Conservation (phyloP, 257 asterid species). For the Lithospermum erythrorhizon region DNA sequence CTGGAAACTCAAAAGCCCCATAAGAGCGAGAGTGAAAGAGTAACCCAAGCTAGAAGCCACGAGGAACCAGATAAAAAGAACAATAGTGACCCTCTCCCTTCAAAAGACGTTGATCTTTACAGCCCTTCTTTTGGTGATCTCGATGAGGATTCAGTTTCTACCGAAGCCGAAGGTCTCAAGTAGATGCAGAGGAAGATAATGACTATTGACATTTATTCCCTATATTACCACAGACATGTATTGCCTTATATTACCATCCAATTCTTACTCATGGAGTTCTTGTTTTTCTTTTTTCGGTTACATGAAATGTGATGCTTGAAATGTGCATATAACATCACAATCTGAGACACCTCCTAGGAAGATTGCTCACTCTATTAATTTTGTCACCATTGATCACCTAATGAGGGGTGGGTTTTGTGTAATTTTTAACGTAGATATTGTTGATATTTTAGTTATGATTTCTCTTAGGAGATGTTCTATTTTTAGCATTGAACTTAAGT, state of each 20-base stretch:
- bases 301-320: neutral
- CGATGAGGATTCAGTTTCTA: slow-evolving; percentile 15
- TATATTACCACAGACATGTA: too few relatives aligned
- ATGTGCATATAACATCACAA: neutral
- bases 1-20: slow-evolving; percentile 9
- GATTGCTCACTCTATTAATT: neutral
- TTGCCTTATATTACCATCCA: too few relatives aligned
- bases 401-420: too few relatives aligned
- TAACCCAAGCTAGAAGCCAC: slow-evolving; percentile 14
- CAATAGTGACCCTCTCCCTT: slow-evolving; percentile 47
- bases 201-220: neutral
- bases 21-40: slow-evolving; percentile 26
- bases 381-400: neutral
- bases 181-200: neutral
- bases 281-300: neutral
- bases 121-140: slow-evolving; percentile 27
- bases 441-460: too few relatives aligned
- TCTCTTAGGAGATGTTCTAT: too few relatives aligned
- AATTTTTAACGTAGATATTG: too few relatives aligned
- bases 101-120: slow-evolving; percentile 41
- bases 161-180: slow-evolving; percentile 4
- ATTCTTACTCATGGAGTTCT: too few relatives aligned
- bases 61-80: slow-evolving; percentile 34
- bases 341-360: too few relatives aligned
- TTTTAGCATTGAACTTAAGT: too few relatives aligned